Evolutionary conservation across 1,139 yeast species (phyloP), one percentile per base, ranked within the genome.

Genomic region (Citeromyces siamensis): DNA sequence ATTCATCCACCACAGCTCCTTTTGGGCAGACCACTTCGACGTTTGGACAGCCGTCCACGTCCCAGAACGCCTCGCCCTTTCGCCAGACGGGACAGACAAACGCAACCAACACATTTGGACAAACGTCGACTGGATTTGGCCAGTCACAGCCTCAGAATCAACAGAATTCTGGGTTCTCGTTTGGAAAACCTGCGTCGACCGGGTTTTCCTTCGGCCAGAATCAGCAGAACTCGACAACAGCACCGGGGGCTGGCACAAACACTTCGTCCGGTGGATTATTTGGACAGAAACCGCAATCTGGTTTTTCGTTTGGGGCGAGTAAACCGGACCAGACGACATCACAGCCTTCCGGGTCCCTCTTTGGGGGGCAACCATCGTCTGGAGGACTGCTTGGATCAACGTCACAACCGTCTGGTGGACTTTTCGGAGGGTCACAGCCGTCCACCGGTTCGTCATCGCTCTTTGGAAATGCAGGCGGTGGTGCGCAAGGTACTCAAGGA

Each of bases 391-490:
- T 49, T 37, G 56, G 56, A 14, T 18, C 34, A 5, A 38, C 38
- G 22, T 42, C 35, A 32, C 45, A 46, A 37, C 47, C 47, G 13
- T 35, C 49, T 16, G 53, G 52, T 7, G 48, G 54, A 3, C 49
- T 53, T 10, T 46, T 47, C 19, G 50, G 49, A 7, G 34, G 22
- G 23, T 35, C 31, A 6, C 32, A 38, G 12, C 34, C 37, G 21
- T 40, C 35, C 17, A 37, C 18, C 10, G 31, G 20, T 17, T 10
- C 22, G 10, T 33, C 47, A 4, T 57, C 58, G 6, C 35, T 55
- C 12, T 56, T 56, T 45, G 67, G 66, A 12, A 50, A 43, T 38
- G 50, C 44, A 38, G 47, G 42, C 33, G 46, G 44, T 56, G 43
- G 42, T 8, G 18, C 19, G 6, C 21, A 32, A 12, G 12, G 44